A percentile compares a stretch with the other conserved stretches of the same genome.
Evolutionary conservation across 2,329 filamentous ascomycete species (phyloP).

Genomic region (Penicillium olsonii): DNA sequence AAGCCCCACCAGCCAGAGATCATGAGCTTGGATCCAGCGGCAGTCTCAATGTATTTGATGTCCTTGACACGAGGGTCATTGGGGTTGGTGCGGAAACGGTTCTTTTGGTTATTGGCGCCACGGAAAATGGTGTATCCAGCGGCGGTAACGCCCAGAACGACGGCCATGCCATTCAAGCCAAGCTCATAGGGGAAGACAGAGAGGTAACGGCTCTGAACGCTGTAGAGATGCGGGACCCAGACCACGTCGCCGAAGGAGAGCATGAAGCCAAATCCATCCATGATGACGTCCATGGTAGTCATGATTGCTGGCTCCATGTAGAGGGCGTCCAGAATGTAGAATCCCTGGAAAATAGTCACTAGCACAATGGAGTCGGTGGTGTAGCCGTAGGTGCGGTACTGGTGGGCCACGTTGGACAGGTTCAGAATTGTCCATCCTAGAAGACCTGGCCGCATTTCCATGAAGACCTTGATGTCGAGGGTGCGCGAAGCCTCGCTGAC

Average conservation of each 20-base stretch:
- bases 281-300: constrained; percentile 92
- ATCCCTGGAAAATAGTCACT: constrained; percentile 71
- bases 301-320: constrained; percentile 87
- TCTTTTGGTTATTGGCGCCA: constrained; percentile 91
- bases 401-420: constrained; percentile 79
- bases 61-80: constrained; percentile 76
- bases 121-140: constrained; percentile 91
- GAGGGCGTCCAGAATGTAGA: constrained; percentile 83
- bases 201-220: constrained; percentile 80
- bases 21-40: constrained; percentile 76
- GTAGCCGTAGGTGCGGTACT: constrained; percentile 81
- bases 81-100: constrained; percentile 86
- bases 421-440: constrained; percentile 87
- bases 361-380: constrained; percentile 85
- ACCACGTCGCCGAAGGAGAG: constrained; percentile 87
- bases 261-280: constrained; percentile 95
- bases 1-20: constrained; percentile 91
- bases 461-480: constrained; percentile 86
- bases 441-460: constrained; percentile 88
- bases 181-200: constrained; percentile 79
- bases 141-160: constrained; percentile 67
- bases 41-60: constrained; percentile 83
- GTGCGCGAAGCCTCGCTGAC: constrained; percentile 63
- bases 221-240: constrained; percentile 92
- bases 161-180: constrained; percentile 64